A percentile compares a stretch with the other conserved stretches of the same genome.
These are phyloP conservation scores for Massarina eburnea DNA, from an alignment of 2,329 filamentous ascomycete genomes.

Conservation along the genomic window DNA sequence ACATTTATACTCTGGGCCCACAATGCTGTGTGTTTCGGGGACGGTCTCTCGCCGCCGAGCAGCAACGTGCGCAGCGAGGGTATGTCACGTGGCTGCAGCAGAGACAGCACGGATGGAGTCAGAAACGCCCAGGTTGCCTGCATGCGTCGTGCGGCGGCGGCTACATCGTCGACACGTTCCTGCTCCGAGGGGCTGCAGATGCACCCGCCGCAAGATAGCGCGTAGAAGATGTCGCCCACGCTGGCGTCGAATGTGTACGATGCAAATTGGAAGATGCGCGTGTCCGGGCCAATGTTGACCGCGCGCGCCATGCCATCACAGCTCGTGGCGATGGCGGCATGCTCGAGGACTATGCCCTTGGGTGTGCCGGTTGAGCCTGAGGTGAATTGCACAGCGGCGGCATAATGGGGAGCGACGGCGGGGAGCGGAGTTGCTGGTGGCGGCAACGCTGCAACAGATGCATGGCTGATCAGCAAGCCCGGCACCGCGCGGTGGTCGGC, in stretches of 20 bases:
- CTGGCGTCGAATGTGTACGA: conserved; percentile 49
- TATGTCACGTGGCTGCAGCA: conserved; percentile 38
- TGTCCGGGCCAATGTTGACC: conserved; percentile 46
- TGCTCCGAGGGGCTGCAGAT: conserved; percentile 57
- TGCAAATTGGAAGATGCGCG: conserved; percentile 55
- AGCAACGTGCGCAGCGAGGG: conserved; percentile 41
- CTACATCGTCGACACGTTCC: conserved; percentile 53
- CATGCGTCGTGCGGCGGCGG: conserved; percentile 35
- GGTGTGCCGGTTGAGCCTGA: conserved; percentile 56
- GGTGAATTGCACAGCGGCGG: conserved; percentile 53
- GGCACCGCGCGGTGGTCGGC: background rate
- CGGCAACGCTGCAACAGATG: too few species aligned
- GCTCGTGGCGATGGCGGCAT: conserved; percentile 40
- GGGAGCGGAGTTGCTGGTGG: too few species aligned
- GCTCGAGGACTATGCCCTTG: conserved; percentile 62
- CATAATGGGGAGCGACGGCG: conserved; percentile 1
- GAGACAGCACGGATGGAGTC: conserved; percentile 22
- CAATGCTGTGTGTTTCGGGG: conserved; percentile 1
- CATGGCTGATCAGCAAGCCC: too few species aligned
- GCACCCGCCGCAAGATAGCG: conserved; percentile 48
- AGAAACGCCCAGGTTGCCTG: conserved; percentile 44
- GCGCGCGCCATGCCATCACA: conserved; percentile 45
- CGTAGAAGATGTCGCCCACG: conserved; percentile 54
- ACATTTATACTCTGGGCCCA: conserved; percentile 15
- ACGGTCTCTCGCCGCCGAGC: conserved; percentile 9